These are phyloP conservation scores for Punctularia strigosozonata DNA, from an alignment of 768 basidiomycete genomes.

Conservation along the genomic window DNA sequence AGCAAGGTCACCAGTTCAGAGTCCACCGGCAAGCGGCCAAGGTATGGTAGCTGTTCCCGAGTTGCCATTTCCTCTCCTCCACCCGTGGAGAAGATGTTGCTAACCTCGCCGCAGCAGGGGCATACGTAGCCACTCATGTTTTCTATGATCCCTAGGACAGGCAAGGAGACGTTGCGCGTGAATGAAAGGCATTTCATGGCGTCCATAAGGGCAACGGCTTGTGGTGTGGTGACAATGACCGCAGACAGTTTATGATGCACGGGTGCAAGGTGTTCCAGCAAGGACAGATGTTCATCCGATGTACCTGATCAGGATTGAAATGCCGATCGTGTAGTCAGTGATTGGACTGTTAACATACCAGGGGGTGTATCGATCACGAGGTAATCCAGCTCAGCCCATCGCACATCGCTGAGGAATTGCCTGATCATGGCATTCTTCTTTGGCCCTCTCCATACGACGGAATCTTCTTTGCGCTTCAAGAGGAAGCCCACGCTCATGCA, in stretches of 20 bases:
- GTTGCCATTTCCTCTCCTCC: conserved; percentile 85
- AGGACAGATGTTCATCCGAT: conserved; percentile 94
- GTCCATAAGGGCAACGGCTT: conserved; percentile 91
- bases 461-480: conserved; percentile 80
- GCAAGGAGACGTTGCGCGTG: conserved; percentile 76
- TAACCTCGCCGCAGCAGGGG: conserved; percentile 93
- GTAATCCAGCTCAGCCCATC: conserved; percentile 91
- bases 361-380: conserved; percentile 95
- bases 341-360: conserved; percentile 52
- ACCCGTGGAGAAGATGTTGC: conserved; percentile 88
- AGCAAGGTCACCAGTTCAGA: conserved; percentile 79
- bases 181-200: conserved; percentile 96
- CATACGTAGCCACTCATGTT: conserved; percentile 99
- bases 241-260: conserved; percentile 68
- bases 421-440: conserved; percentile 99
- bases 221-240: conserved; percentile 93
- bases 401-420: conserved; percentile 89
- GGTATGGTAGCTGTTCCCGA: conserved; percentile 58
- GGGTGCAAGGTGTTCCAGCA: conserved; percentile 88
- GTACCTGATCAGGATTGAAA: conserved; percentile 51
- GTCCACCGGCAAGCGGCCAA: conserved; percentile 90
- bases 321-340: conserved; percentile 2
- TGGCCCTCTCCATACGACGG: conserved; percentile 96
- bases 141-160: conserved; percentile 86
- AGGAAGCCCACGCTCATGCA: conserved; percentile 98